Base-by-base conservation (phyloP, 257 asterid species). In the Mentha longifolia region DNA sequence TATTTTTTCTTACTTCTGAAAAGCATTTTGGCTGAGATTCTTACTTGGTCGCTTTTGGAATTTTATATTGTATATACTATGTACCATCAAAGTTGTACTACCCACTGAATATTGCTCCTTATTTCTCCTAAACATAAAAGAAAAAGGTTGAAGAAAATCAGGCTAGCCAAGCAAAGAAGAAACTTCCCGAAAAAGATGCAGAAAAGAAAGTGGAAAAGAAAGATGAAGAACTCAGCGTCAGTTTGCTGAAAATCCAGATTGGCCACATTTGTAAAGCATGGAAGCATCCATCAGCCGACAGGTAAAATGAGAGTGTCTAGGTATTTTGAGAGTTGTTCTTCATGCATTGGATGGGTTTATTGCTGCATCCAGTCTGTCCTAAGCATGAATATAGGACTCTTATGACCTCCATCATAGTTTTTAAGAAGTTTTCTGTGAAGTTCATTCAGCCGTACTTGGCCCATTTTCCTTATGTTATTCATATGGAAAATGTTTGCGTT, bases 201-300 rank as follows among this genome's bases (percentile, higher is more conserved):
- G 90, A 83, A 67, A 89, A 78, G 50, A 91, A 89, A 73, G 96
- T 73, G 9, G 90, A 83, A 67, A 89, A 78, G 51, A 91, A 89
- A 75, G 96, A 61, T 0, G 83, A 82, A 68, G 96, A 85, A 68
- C 82, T 86, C 47, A 84, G 95, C 9, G 89, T 89, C 64, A 86
- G 96, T 86, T 79, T 93, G 82, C 95, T 93, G 46, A 93, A 89
- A 80, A 85, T 93, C 71, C 98, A 93, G 84, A 83, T 93, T 84
- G 98, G 97, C 25, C 84, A 57, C 45, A 85, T 94, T 77, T 82
- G 86, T 58, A 94, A 89, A 84, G 98, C 96, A 17, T 91, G 89
- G 83, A 88, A 91, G 67, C 98, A 94, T 83, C 98, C 97, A 42
- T 89, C 98, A 63, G 98, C 98, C 64, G 97, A 93, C 77, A 93